A percentile compares a stretch with the other conserved stretches of the same genome.
These are phyloP conservation scores for Trypanosoma avium DNA, from an alignment of 208 protist genomes.

Conservation along the genomic window DNA sequence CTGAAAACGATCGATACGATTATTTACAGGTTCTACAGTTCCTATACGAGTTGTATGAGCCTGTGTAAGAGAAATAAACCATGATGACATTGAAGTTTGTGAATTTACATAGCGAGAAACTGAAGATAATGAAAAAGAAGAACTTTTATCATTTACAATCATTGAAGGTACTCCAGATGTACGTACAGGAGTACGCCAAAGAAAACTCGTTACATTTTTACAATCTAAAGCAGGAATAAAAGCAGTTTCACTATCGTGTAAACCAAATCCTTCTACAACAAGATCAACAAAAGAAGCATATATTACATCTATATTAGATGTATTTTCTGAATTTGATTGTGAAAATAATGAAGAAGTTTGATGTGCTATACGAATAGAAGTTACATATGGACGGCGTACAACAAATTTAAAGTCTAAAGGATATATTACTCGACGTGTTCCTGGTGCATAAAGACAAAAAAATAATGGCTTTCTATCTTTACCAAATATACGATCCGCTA, in stretches of 20 bases:
- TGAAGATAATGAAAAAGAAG: conserved; percentile 1
- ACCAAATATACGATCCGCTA: conserved; percentile 47
- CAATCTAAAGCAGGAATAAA: conserved; percentile 72
- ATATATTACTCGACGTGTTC: conserved; percentile 48
- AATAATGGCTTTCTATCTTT: conserved; percentile 30
- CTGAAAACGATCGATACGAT: conserved; percentile 45
- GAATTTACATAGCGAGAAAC: conserved; percentile 52
- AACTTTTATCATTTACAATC: conserved; percentile 17
- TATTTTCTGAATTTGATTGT: background rate
- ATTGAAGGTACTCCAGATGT: conserved; percentile 59
- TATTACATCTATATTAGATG: conserved; percentile 41
- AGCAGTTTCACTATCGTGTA: conserved; percentile 43
- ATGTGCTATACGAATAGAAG: conserved; percentile 22
- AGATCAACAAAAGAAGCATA: conserved; percentile 66
- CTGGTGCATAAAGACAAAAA: conserved; percentile 67
- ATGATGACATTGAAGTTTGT: conserved; percentile 55
- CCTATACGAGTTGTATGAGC: conserved; percentile 53
- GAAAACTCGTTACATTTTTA: conserved; percentile 54
- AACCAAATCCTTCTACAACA: conserved; percentile 65
- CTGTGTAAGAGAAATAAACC: conserved; percentile 55
- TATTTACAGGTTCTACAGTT: conserved; percentile 20
- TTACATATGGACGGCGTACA: conserved; percentile 46
- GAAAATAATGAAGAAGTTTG: background rate
- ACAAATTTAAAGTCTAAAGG: conserved; percentile 51
- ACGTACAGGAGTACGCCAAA: conserved; percentile 54